A percentile compares a stretch with the other conserved stretches of the same genome.
These are phyloP conservation scores for Spinellus fusiger DNA, from an alignment of 192 early-diverging fungal species.

Conservation along the genomic window DNA sequence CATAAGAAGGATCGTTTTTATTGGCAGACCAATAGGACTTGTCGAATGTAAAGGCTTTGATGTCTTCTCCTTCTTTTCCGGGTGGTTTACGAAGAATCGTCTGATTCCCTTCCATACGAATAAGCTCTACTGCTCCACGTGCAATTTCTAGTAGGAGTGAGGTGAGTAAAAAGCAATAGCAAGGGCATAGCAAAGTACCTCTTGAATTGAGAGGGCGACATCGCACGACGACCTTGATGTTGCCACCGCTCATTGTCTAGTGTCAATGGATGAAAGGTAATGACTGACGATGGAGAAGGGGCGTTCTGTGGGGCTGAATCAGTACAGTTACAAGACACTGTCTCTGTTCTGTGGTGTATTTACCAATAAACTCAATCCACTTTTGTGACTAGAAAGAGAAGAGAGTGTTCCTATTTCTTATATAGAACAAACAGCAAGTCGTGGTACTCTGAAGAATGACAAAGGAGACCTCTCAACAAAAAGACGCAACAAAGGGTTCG, in stretches of 20 bases:
- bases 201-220: slow-evolving; percentile 73
- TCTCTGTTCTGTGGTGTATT: no score
- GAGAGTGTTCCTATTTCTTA: no score
- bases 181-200: slow-evolving; percentile 33
- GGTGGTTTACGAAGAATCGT: slow-evolving; percentile 54
- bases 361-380: no score
- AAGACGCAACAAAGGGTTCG: no score
- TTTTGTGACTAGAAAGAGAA: no score
- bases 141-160: slow-evolving; percentile 40
- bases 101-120: slow-evolving; percentile 70
- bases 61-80: slow-evolving; percentile 34
- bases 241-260: slow-evolving; percentile 27
- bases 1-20: slow-evolving; percentile 52
- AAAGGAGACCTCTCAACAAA: no score
- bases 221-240: slow-evolving; percentile 72
- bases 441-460: no score
- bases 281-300: background rate
- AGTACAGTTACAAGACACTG: background rate
- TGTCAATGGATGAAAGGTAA: background rate
- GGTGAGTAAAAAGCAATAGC: background rate
- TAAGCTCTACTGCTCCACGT: slow-evolving; percentile 57
- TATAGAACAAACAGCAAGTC: no score
- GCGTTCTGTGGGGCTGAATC: background rate
- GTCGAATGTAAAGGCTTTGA: slow-evolving; percentile 79
- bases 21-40: slow-evolving; percentile 86